A percentile compares a stretch with the other conserved stretches of the same genome.
phyloP scores from a whole-genome alignment of 371 early-diverging fungal species.

The Mucor plumbeus region DNA sequence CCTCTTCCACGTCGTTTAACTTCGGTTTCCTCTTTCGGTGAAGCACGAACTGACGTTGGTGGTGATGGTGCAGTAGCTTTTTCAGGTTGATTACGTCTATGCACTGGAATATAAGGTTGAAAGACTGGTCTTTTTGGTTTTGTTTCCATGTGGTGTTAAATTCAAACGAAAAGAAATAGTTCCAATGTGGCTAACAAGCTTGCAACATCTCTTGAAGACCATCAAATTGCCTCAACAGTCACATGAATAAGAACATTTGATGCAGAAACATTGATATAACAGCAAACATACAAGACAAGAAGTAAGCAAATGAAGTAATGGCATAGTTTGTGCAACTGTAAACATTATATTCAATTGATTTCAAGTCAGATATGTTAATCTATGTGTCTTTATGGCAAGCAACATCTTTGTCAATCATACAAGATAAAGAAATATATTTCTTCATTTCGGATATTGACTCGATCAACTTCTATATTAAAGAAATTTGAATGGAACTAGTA shows the following conservation, averaged over 20 bases:
- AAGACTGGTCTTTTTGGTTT: constrained; percentile 10
- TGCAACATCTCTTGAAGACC: background rate
- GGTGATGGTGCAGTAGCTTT: background rate
- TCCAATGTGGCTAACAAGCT: background rate
- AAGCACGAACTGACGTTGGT: background rate
- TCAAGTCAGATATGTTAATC: background rate
- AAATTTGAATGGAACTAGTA: too few relatives aligned
- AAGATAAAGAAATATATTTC: too few relatives aligned
- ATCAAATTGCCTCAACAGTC: background rate
- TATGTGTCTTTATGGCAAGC: background rate
- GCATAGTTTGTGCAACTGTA: background rate
- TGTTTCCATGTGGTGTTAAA: background rate
- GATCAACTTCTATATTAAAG: too few relatives aligned
- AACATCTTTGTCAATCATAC: background rate
- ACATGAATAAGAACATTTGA: background rate
- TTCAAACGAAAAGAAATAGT: background rate
- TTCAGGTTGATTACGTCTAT: constrained; percentile 21
- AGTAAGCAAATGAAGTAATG: too few relatives aligned
- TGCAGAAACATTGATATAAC: background rate
- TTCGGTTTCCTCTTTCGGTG: background rate
- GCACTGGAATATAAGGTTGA: constrained; percentile 37
- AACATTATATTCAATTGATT: background rate
- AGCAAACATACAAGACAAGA: background rate
- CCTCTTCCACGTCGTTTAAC: constrained; percentile 32
- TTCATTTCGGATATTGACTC: too few relatives aligned